phyloP scores from a whole-genome alignment of 495 filamentous ascomycete species.

The Aspergillus biplanus region DNA sequence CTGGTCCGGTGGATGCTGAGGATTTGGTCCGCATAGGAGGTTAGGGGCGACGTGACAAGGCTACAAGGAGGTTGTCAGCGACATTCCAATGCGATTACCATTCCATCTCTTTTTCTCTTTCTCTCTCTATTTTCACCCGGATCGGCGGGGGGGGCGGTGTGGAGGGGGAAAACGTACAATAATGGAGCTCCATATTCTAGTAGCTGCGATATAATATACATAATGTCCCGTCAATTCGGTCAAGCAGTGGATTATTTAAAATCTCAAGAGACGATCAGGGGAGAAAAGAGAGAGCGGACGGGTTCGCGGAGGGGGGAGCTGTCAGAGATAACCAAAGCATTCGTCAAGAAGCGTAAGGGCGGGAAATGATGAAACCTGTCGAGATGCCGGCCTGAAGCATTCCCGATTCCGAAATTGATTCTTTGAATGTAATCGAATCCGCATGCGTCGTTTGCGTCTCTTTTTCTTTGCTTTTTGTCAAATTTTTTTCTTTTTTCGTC shows the following conservation, averaged over 20 bases:
- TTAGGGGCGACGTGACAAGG: constrained; percentile 79
- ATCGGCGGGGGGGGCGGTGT: background rate
- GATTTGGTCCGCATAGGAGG: constrained; percentile 91
- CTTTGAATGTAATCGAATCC: background rate
- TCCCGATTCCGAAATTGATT: background rate
- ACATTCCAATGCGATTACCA: background rate
- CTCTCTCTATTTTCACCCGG: background rate
- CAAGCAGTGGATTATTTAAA: background rate
- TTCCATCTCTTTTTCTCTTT: background rate
- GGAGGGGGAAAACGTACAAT: constrained; percentile 37
- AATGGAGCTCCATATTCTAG: constrained; percentile 52
- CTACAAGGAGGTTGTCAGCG: constrained; percentile 35
- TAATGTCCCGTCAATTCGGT: constrained; percentile 17
- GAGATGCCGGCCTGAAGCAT: background rate
- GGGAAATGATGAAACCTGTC: background rate
- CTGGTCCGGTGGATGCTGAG: constrained; percentile 79
- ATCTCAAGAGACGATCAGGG: background rate
- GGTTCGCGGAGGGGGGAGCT: background rate
- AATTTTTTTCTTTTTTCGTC: constrained; percentile 19
- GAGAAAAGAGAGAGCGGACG: background rate
- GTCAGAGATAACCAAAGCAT: background rate
- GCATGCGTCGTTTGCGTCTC: constrained; percentile 9
- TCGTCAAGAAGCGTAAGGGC: background rate
- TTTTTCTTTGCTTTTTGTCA: background rate
- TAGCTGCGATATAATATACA: constrained; percentile 45